phyloP scores from a whole-genome alignment of 2,329 filamentous ascomycete genomes.

The Aspergillus floridensis region DNA sequence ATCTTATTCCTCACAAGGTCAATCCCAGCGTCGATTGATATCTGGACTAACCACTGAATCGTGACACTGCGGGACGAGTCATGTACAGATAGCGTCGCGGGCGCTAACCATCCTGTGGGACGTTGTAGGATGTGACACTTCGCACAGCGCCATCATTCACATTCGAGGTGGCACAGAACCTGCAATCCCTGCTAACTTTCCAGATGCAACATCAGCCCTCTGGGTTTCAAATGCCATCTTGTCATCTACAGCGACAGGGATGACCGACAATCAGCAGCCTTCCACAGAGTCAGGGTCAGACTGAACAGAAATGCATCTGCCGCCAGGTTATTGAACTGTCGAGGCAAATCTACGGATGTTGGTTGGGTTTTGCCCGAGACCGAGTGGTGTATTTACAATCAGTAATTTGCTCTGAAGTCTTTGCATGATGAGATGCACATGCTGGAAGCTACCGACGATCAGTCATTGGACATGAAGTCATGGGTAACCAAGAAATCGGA shows the following conservation, averaged over 20 bases:
- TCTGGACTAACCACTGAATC: not conserved
- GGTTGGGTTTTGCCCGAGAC: no score
- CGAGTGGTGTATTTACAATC: no score
- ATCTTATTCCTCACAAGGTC: no score
- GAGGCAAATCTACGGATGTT: no score
- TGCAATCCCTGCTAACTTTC: not conserved
- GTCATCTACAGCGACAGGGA: not conserved
- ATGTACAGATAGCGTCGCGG: not conserved
- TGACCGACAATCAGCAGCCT: not conserved
- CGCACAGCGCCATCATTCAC: not conserved
- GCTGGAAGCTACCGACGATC: not conserved
- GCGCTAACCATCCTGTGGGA: no score
- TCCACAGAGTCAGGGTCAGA: not conserved
- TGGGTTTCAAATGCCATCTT: not conserved
- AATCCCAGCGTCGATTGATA: not conserved
- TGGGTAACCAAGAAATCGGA: not conserved
- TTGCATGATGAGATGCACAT: not conserved
- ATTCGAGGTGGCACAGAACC: not conserved
- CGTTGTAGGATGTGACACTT: not conserved
- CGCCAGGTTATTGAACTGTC: no score
- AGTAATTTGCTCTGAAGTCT: not conserved
- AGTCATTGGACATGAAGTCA: slow-evolving; percentile 1
- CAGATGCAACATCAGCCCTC: not conserved
- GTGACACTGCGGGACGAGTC: not conserved
- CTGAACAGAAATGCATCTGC: not conserved